Base-by-base conservation (phyloP, 2,329 filamentous ascomycete species). In the Dothistroma septosporum region DNA sequence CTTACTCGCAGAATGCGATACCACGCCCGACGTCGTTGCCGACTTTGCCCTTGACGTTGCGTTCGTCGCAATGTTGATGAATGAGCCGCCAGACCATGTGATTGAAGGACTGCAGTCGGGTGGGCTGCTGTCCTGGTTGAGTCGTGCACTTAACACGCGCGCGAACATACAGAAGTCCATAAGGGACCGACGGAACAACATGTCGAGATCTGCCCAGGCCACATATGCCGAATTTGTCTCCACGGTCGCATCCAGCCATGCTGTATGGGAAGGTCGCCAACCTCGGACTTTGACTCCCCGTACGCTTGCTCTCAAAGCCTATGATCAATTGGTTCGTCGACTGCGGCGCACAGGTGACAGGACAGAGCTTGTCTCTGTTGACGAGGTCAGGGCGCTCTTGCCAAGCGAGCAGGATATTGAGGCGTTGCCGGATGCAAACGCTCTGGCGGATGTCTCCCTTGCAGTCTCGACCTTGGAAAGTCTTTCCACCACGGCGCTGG, bases 11-110 rank as follows among this genome's bases (percentile, higher is more conserved):
- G 82, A 84, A 47, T 78, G 89, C 10, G 81, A 79, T 0, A 78
- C 64, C 53, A 66, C 65, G 41, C 74, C 66, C 60, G 82, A 78
- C 61, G 66, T 68, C 48, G 77, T 76, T 59, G 82, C 75, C 55
- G 86, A 85, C 7, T 89, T 88, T 69, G 77, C 85, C 1, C 79
- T 91, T 14, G 75, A 84, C n/a, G 83, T 85, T 1, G 82, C 85
- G n/a, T 77, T 90, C 5, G 77, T 86, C 5, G 82, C 84, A 2
- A 80, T 93, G 32, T 72, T 91, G 28, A 77, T 81, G 7, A 83
- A 83, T 9, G 83, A 83, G n/a, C 79, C 82, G 11, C 83, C 87
- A 2, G 79, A 82, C 2, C 84, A 87, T 66, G 77, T 86, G 24
- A 75, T 87, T 12, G 78, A 81, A 22, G 80, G 87, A 53, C 90